Evolutionary conservation across 225 moss, liverwort and hornwort genomes (phyloP).

Genomic region (Marchantia paleacea): DNA sequence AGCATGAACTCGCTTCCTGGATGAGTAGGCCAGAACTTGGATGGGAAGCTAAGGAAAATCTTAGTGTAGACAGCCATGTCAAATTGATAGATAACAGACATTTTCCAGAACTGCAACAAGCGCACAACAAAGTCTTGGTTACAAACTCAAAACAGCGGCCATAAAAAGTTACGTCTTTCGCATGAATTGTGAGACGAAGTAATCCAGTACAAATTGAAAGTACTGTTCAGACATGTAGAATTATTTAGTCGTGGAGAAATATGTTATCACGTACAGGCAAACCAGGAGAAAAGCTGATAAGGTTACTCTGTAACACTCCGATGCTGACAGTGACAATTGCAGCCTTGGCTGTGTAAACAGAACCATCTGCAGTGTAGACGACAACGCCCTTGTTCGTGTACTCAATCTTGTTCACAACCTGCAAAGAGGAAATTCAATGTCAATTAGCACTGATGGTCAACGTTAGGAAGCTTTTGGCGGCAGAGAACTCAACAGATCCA

Average conservation of each 20-base stretch:
- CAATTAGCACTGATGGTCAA: no score
- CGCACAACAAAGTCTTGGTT: background rate
- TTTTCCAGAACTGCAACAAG: constrained; percentile 52
- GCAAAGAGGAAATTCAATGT: background rate
- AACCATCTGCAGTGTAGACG: constrained; percentile 49
- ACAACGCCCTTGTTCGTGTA: constrained; percentile 31
- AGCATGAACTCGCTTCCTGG: constrained; percentile 51
- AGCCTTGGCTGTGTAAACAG: constrained; percentile 41
- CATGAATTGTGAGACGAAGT: no score
- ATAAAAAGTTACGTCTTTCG: background rate
- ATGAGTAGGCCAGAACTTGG: constrained; percentile 49
- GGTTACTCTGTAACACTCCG: constrained; percentile 58
- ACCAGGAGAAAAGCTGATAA: constrained; percentile 50
- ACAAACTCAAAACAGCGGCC: background rate
- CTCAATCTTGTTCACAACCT: constrained; percentile 48
- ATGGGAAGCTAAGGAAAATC: constrained; percentile 62
- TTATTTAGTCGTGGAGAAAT: background rate
- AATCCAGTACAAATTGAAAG: no score
- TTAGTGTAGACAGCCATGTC: constrained; percentile 77
- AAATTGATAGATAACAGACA: constrained; percentile 54
- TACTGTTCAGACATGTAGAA: no score
- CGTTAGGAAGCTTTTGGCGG: no score
- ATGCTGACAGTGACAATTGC: constrained; percentile 57
- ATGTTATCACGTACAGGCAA: constrained; percentile 35
- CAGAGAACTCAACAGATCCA: no score